Evolutionary conservation across 2,329 filamentous ascomycete species (phyloP).

Genomic region (Sporothrix dimorphospora): DNA sequence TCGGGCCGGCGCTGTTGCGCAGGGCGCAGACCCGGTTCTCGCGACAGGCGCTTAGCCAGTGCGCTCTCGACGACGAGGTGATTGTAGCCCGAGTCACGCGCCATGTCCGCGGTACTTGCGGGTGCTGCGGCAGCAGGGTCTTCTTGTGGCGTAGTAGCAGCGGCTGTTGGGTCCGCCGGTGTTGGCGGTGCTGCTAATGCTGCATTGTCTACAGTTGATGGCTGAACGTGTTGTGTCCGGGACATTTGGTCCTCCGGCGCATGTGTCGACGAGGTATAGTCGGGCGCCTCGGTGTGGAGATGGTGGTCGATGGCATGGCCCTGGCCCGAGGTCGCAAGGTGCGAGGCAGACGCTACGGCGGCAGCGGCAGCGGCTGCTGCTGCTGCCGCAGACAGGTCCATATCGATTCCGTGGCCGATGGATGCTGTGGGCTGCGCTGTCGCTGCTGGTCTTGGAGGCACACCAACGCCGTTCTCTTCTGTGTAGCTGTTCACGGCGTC

Average conservation of each 20-base stretch:
- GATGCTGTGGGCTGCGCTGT: not conserved
- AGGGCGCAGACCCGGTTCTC: constrained; percentile 52
- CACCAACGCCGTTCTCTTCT: not conserved
- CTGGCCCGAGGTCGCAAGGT: not conserved
- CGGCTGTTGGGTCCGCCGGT: constrained; percentile 30
- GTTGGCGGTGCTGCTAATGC: not conserved
- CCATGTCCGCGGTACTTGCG: constrained; percentile 52
- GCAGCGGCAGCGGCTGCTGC: constrained; percentile 28
- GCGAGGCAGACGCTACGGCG: constrained; percentile 26
- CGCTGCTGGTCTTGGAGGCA: not conserved
- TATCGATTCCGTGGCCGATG: constrained; percentile 26
- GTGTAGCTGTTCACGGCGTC: constrained; percentile 22
- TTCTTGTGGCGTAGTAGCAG: not conserved
- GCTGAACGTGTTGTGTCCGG: not conserved
- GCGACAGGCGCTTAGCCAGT: constrained; percentile 57
- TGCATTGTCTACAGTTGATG: not conserved
- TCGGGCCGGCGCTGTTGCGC: constrained; percentile 58
- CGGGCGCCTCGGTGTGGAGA: constrained; percentile 33
- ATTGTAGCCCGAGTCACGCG: constrained; percentile 51
- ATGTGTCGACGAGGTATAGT: not conserved
- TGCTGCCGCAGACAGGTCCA: constrained; percentile 26
- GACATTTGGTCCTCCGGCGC: not conserved
- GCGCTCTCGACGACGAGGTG: constrained; percentile 56
- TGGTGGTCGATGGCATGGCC: constrained; percentile 29
- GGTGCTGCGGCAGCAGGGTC: constrained; percentile 32